A percentile compares a stretch with the other conserved stretches of the same genome.
Evolutionary conservation across 345 rosid species (phyloP).

Genomic region (Physaria fendleri): DNA sequence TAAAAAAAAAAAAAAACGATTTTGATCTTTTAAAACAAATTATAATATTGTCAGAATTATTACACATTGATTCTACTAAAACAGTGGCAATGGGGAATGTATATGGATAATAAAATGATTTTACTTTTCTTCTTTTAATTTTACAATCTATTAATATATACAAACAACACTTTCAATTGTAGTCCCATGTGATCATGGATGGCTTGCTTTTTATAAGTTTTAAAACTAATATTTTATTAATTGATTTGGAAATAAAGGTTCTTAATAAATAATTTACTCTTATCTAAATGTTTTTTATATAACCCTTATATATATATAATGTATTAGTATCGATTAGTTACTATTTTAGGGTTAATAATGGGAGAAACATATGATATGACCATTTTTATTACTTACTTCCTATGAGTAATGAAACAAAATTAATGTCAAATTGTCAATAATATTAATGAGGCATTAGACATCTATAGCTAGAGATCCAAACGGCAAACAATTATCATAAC

Average conservation of each 20-base stretch:
- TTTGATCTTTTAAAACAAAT: not conserved
- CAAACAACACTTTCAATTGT: constrained; percentile 26
- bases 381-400: not conserved
- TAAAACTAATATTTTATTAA: not conserved
- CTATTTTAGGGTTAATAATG: constrained; percentile 2
- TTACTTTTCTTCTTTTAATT: not conserved
- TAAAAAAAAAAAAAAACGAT: no score
- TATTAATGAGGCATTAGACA: not conserved
- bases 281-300: not conserved
- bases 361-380: not conserved
- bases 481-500: not conserved
- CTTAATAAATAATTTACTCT: not conserved
- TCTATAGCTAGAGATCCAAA: not conserved
- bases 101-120: constrained; percentile 10
- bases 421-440: constrained; percentile 15
- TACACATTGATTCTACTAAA: constrained; percentile 11
- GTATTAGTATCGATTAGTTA: not conserved
- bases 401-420: not conserved
- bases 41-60: constrained; percentile 15
- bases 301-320: not conserved
- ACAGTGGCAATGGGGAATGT: constrained; percentile 29
- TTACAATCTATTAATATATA: not conserved
- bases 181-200: constrained; percentile 27
- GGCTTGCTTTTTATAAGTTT: not conserved
- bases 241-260: not conserved